Base-by-base conservation (phyloP, 1,284 basidiomycete species). In the Cerioporus squamosus region DNA sequence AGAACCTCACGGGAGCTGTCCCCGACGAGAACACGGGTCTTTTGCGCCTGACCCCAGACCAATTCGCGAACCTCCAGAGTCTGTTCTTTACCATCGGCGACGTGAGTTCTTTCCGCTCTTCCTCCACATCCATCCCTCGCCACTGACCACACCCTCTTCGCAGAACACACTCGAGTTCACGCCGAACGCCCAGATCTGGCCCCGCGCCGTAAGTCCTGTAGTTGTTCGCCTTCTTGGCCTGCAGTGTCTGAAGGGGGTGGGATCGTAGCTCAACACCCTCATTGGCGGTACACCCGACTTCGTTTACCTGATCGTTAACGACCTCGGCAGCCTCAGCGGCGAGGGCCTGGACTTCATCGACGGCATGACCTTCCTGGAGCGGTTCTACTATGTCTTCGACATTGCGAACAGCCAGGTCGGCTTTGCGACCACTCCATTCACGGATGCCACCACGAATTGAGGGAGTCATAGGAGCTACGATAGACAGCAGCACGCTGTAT, bases 351-450 rank as follows among this genome's bases (percentile, higher is more conserved):
- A 72, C 61, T 72, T 72, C 62, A 68, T 72, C 54, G 71, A 73
- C 55, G 70, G 75, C 33, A 62, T 66, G 65, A 62, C 66, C 14
- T 74, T 70, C 48, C 66, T 79, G 17, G 83, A 89, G 72, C 81
- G 86, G 20, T 88, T 84, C 79, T 88, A 87, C 73, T 77, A 79
- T n/a, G 84, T 87, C 26, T 88, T 74, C 66, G 88, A 90, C 65
- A 82, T 82, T 44, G 71, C 75, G 33, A 83, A 84, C 72, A 53
- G 54, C 14, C 75, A 65, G 4, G 69, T 84, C 45, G 81, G 81
- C 9, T 72, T 82, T 48, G 81, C 81, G 4, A 74, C 62, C 18
- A 83, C 81, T 1, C 12, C 53, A 17, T 72, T 76, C 64, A 82
- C 80, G 0, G 55, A 70, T 44, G 75, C 76, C 0, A 69, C 60